A percentile compares a stretch with the other conserved stretches of the same genome.
phyloP scores from a whole-genome alignment of 495 filamentous ascomycete species.

The Astrothelium subdiscretum region DNA sequence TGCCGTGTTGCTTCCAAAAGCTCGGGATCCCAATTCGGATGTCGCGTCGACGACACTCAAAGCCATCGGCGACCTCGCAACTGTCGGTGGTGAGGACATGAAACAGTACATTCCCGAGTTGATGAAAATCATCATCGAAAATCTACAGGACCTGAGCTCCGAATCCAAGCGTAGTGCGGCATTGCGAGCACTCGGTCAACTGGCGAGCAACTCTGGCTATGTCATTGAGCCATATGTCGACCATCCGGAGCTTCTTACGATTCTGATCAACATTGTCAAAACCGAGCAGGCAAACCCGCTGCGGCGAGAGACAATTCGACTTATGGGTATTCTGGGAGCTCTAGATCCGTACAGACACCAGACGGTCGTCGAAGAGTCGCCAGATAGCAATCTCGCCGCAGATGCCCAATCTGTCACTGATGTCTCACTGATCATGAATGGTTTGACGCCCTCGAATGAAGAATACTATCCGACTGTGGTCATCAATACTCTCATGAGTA shows the following conservation, averaged over 20 bases:
- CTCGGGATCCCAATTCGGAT: conserved; percentile 65
- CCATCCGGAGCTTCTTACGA: conserved; percentile 81
- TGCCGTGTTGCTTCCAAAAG: conserved; percentile 77
- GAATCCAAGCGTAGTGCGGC: conserved; percentile 81
- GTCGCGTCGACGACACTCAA: conserved; percentile 89
- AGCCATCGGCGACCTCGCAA: conserved; percentile 85
- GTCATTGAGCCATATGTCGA: conserved; percentile 95
- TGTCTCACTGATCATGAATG: conserved; percentile 94
- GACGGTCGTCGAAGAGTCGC: conserved; percentile 40
- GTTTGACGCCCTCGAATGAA: conserved; percentile 90
- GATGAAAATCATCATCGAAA: conserved; percentile 89
- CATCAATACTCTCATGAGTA: conserved; percentile 83
- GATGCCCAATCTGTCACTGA: conserved; percentile 69
- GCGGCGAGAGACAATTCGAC: conserved; percentile 85
- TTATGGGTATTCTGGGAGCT: conserved; percentile 93
- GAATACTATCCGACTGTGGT: conserved; percentile 98
- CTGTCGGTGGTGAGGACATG: conserved; percentile 87
- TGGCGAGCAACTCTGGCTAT: conserved; percentile 91
- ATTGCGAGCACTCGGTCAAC: conserved; percentile 76
- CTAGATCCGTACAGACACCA: conserved; percentile 91
- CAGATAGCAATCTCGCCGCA: conserved; percentile 47
- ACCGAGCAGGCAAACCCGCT: conserved; percentile 73
- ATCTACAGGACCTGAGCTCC: conserved; percentile 85
- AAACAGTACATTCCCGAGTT: conserved; percentile 71
- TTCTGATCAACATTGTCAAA: conserved; percentile 87